Conservation (phyloP, 345 rosid genomes). For the Eucalyptus tenuipes region DNA sequence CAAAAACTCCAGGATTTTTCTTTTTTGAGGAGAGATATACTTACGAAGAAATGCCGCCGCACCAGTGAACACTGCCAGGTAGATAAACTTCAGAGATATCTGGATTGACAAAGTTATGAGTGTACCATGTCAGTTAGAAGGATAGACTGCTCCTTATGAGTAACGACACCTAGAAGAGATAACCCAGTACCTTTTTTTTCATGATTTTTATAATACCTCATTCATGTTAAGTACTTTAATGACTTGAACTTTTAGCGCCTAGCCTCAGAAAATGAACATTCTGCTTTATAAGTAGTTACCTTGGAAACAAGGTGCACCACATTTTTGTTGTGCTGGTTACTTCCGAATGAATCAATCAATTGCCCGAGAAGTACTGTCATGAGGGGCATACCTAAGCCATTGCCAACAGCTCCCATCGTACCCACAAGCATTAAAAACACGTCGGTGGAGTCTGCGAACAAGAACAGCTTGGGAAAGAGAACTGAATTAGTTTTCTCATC, state of each 20-base stretch:
- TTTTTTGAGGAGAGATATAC: background rate
- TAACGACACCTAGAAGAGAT: background rate
- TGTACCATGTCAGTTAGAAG: background rate
- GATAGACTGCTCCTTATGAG: background rate
- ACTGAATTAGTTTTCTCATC: slow-evolving; percentile 44
- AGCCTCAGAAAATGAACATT: background rate
- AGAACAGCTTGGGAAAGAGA: slow-evolving; percentile 63
- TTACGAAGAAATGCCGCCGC: slow-evolving; percentile 68
- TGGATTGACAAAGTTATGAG: background rate
- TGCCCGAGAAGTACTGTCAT: slow-evolving; percentile 81
- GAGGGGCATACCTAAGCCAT: slow-evolving; percentile 59
- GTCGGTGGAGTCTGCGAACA: slow-evolving; percentile 64
- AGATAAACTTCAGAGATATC: slow-evolving; percentile 67
- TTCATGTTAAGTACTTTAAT: background rate
- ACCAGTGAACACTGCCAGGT: slow-evolving; percentile 57
- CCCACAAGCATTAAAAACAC: slow-evolving; percentile 54
- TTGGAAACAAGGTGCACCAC: slow-evolving; percentile 32
- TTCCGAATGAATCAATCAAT: slow-evolving; percentile 51
- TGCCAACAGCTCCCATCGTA: slow-evolving; percentile 54
- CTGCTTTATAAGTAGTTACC: slow-evolving; percentile 17
- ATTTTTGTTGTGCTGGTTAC: slow-evolving; percentile 20
- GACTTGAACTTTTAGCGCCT: background rate
- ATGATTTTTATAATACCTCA: background rate
- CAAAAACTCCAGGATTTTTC: background rate
- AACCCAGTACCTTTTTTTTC: background rate